Evolutionary conservation across 768 basidiomycete species (phyloP).

Genomic region (Hygrophoropsis aurantiaca): DNA sequence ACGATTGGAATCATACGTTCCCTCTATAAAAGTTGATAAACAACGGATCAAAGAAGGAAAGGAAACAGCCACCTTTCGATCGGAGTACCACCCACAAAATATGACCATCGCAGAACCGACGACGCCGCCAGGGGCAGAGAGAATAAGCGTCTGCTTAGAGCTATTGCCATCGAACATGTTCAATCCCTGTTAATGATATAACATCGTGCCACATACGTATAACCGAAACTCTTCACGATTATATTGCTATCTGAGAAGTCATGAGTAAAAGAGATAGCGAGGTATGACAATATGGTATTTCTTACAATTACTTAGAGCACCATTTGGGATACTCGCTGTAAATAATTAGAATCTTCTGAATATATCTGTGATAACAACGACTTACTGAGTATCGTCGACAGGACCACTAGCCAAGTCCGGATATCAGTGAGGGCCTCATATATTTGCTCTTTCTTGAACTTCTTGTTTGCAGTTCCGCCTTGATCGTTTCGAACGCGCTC

Average conservation of each 20-base stretch:
- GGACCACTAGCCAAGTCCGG: conserved; percentile 61
- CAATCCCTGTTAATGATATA: not conserved
- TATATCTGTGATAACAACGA: not conserved
- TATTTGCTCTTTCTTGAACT: conserved; percentile 57
- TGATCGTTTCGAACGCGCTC: conserved; percentile 69
- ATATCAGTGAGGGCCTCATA: conserved; percentile 56
- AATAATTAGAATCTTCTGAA: conserved; percentile 6
- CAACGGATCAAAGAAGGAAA: not conserved
- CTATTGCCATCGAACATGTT: conserved; percentile 25
- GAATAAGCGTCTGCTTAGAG: conserved; percentile 59
- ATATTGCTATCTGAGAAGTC: conserved; percentile 51
- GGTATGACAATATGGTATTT: not conserved
- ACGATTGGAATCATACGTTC: conserved; percentile 64
- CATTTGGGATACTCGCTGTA: conserved; percentile 65
- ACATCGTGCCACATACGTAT: conserved; percentile 43
- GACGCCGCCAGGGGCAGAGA: conserved; percentile 56
- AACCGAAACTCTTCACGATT: conserved; percentile 63
- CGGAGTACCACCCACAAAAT: conserved; percentile 64
- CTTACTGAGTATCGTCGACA: conserved; percentile 59
- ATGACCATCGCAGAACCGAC: conserved; percentile 49
- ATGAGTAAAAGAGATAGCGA: conserved; percentile 1
- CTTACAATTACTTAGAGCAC: conserved; percentile 62
- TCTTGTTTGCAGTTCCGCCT: conserved; percentile 62
- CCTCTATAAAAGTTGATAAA: conserved; percentile 29
- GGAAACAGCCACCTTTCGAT: conserved; percentile 46